These are phyloP conservation scores for Cladobotryum mycophilum DNA, from an alignment of 2,329 filamentous ascomycete genomes.

Conservation along the genomic window DNA sequence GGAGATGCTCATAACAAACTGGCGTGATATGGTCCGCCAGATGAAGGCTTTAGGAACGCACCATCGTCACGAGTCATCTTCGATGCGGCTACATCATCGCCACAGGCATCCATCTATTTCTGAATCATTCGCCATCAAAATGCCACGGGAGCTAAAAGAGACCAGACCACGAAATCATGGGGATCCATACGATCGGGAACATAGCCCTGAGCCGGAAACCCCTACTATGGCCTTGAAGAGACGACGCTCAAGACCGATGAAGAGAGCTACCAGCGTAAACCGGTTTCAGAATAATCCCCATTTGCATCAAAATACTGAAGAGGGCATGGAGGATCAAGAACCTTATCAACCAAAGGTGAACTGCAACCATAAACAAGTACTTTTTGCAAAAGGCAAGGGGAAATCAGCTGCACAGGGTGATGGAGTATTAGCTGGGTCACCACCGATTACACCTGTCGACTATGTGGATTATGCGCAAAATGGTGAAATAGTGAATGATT, in stretches of 20 bases:
- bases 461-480: too few relatives aligned
- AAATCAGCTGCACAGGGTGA: too few relatives aligned
- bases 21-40: slow-evolving; percentile 57
- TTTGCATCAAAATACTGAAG: too few relatives aligned
- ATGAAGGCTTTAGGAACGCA: slow-evolving; percentile 42
- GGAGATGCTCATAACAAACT: slow-evolving; percentile 61
- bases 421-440: too few relatives aligned
- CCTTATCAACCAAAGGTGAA: too few relatives aligned
- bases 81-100: slow-evolving; percentile 10
- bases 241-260: slow-evolving; percentile 16
- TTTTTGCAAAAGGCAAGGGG: too few relatives aligned
- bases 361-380: too few relatives aligned
- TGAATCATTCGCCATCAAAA: slow-evolving; percentile 30
- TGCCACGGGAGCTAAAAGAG: slow-evolving; percentile 3
- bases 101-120: slow-evolving; percentile 35
- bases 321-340: too few relatives aligned
- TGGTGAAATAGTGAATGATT: background rate
- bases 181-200: slow-evolving; percentile 15
- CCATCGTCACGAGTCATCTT: slow-evolving; percentile 16
- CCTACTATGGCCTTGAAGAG: slow-evolving; percentile 22
- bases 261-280: background rate
- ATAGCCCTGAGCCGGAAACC: slow-evolving; percentile 33
- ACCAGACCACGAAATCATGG: slow-evolving; percentile 8
- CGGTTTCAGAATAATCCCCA: background rate
- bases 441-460: too few relatives aligned